These are phyloP conservation scores for Echria macrotheca DNA, from an alignment of 495 filamentous ascomycete species.

Conservation along the genomic window DNA sequence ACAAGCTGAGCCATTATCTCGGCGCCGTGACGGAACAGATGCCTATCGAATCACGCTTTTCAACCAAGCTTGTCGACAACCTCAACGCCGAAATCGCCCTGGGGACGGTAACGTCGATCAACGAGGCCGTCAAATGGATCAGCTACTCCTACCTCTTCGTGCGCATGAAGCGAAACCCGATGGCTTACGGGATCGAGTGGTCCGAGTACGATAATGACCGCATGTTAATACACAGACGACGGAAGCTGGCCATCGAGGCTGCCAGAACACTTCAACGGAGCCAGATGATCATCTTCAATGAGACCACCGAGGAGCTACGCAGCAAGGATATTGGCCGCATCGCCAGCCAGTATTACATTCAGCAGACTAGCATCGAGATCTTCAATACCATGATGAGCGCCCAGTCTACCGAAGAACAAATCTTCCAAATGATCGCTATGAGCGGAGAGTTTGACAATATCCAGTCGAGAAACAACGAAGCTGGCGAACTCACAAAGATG, in stretches of 20 bases:
- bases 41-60: constrained; percentile 93
- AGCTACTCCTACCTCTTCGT: constrained; percentile 97
- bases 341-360: constrained; percentile 93
- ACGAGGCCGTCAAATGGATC: constrained; percentile 92
- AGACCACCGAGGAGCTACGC: constrained; percentile 79
- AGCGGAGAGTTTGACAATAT: constrained; percentile 98
- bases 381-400: constrained; percentile 92
- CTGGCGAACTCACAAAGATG: constrained; percentile 59
- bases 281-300: constrained; percentile 99
- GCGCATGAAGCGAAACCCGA: constrained; percentile 86
- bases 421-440: constrained; percentile 90
- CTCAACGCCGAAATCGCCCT: constrained; percentile 92
- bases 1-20: constrained; percentile 89
- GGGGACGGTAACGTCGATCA: constrained; percentile 91
- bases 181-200: constrained; percentile 94
- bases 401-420: constrained; percentile 75
- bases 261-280: constrained; percentile 78
- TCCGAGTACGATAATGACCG: constrained; percentile 85
- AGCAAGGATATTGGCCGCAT: constrained; percentile 94
- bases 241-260: constrained; percentile 79
- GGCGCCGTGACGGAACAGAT: constrained; percentile 90
- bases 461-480: constrained; percentile 81
- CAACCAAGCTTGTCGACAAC: constrained; percentile 86
- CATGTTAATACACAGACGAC: constrained; percentile 70
- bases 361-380: constrained; percentile 86